Evolutionary conservation across 768 basidiomycete genomes (phyloP).

Genomic region (Filobasidium floriforme): DNA sequence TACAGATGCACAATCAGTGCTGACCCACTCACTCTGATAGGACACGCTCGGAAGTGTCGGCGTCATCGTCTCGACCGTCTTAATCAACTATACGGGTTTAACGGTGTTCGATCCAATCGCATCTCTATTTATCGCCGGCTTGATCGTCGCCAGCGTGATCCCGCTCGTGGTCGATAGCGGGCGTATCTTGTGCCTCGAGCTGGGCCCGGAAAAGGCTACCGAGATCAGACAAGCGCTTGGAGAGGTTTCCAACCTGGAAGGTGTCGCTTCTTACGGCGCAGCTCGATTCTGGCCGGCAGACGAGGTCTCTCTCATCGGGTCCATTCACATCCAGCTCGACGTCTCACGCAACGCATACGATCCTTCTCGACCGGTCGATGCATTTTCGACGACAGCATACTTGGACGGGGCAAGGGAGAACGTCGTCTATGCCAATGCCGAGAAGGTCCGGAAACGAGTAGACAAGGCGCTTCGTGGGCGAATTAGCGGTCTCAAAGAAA

Average conservation of each 20-base stretch:
- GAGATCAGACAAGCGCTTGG: conserved; percentile 47
- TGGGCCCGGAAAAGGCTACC: conserved; percentile 52
- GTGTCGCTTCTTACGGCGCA: conserved; percentile 67
- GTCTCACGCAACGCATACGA: conserved; percentile 56
- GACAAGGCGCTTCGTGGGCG: conserved; percentile 61
- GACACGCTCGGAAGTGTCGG: conserved; percentile 69
- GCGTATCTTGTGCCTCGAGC: conserved; percentile 74
- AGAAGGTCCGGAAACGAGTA: conserved; percentile 69
- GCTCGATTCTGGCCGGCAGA: conserved; percentile 97
- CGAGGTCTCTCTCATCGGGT: conserved; percentile 72
- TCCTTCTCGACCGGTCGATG: conserved; percentile 43
- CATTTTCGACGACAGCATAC: conserved; percentile 47
- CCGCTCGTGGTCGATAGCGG: conserved; percentile 93
- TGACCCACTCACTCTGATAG: not conserved
- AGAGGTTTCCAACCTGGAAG: conserved; percentile 58
- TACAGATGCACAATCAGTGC: not conserved
- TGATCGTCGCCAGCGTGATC: conserved; percentile 91
- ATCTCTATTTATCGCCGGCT: conserved; percentile 84
- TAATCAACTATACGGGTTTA: conserved; percentile 95
- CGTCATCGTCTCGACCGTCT: conserved; percentile 89
- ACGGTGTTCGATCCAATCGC: conserved; percentile 98
- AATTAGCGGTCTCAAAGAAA: conserved; percentile 75
- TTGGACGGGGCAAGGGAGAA: conserved; percentile 39
- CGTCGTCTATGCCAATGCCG: conserved; percentile 55
- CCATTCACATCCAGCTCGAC: conserved; percentile 81